Base-by-base conservation (phyloP, 495 filamentous ascomycete species). In the Astrothelium macrocarpum region DNA sequence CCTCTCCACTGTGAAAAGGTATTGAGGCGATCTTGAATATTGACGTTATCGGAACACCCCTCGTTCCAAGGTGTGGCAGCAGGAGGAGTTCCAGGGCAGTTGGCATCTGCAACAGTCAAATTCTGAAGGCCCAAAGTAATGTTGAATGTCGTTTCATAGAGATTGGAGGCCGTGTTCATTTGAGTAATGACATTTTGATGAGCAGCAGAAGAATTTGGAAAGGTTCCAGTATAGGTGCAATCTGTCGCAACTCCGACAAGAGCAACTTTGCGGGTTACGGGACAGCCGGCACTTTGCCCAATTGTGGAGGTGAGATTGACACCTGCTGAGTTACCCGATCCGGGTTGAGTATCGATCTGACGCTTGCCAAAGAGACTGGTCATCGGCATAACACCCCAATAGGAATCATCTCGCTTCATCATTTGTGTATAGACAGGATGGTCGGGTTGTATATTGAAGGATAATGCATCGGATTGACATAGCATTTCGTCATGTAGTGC, bases 101-200 rank as follows among this genome's bases (percentile, higher is more conserved):
- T 72, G 2, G 77, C 69, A 31, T 88, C 81, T 53, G 79, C 87
- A 62, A 97, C 82, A 18, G 90, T 88, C 62, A 98, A 72, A 72
- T 96, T 94, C 64, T 87, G 84, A 61, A 98, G 81, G 46, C 91
- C 94, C 28, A 98, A 83, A 0, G 90, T 89, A 67, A 98, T 90
- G 70, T 96, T 97, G 81, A 98, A 97, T 3, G 88, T 87, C 62
- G 79, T 82, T 76, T 98, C 95, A 68, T 89, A 98, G 2, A 96
- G 75, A 62, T 80, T 82, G 2, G 94, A 97, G 16, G 94, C 94
- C 20, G 84, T 79, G 77, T 96, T 96, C 66, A 98, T 87, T 69
- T 89, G 80, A 56, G 78, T 82, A 73, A 98, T 92, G 59, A 98
- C 78, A 73, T 92, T 95, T 34, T 80, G 59, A n/a, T 43, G 32